Percentiles rank a stretch among this genome's conserved stretches.
These are phyloP conservation scores for Fusarium beomiforme DNA, from an alignment of 2,329 filamentous ascomycete species.

Conservation along the genomic window DNA sequence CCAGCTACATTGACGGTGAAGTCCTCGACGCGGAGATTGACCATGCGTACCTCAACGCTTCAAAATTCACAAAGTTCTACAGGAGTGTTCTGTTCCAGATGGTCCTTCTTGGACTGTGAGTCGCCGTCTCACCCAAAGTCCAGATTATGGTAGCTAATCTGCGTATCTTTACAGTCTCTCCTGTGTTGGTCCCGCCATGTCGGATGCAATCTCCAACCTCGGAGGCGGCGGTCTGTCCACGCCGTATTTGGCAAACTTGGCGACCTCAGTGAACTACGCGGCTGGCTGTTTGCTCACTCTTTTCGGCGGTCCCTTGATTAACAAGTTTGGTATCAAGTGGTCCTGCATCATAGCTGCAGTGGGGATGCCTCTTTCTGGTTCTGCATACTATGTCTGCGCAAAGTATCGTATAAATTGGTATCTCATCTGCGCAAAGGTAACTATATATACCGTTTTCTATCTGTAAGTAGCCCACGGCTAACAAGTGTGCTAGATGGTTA, in stretches of 20 bases:
- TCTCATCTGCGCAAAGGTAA: not conserved
- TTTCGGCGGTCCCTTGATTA: not conserved
- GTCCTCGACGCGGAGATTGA: not conserved
- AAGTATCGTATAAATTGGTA: constrained; percentile 3
- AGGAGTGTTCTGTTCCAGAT: not conserved
- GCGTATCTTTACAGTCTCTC: not conserved
- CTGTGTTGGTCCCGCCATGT: not conserved
- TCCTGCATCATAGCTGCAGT: not conserved
- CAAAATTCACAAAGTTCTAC: not conserved
- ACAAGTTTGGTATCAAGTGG: constrained; percentile 4
- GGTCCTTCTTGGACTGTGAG: not conserved
- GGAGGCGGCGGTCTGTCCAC: not conserved
- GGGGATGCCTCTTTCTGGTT: not conserved
- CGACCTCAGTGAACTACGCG: not conserved
- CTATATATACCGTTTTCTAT: too few relatives aligned
- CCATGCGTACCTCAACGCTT: not conserved
- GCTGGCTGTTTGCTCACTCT: not conserved
- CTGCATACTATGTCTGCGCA: not conserved
- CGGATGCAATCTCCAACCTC: not conserved
- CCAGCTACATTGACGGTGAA: not conserved
- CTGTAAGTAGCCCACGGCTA: rapidly evolving
- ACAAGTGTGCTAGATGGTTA: not conserved
- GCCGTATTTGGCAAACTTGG: not conserved
- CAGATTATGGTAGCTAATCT: rapidly evolving
- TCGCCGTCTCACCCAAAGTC: too few relatives aligned